phyloP scores from a whole-genome alignment of 2,329 filamentous ascomycete species.

The Aspergillus bombycis region DNA sequence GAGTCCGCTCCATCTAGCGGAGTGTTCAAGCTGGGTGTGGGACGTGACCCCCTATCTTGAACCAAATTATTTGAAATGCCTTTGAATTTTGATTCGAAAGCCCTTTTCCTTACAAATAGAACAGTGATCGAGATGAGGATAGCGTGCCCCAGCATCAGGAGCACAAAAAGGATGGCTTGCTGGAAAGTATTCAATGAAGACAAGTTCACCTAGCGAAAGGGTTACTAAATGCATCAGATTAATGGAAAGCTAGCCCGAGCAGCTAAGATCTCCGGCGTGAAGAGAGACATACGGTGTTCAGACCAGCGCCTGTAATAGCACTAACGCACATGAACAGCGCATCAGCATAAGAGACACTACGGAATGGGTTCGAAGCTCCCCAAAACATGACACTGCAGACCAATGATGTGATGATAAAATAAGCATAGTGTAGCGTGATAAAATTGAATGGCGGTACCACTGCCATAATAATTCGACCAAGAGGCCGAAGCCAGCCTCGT shows the following conservation, averaged over 20 bases:
- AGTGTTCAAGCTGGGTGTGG: neutral
- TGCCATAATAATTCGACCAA: slow-evolving; percentile 28
- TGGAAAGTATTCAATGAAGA: slow-evolving; percentile 68
- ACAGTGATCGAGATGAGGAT: slow-evolving; percentile 70
- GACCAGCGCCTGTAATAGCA: slow-evolving; percentile 68
- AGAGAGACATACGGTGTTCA: slow-evolving; percentile 61
- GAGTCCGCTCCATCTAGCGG: neutral
- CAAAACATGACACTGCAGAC: slow-evolving; percentile 64
- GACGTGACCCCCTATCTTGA: slow-evolving; percentile 12
- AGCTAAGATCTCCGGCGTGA: neutral
- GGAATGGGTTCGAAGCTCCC: slow-evolving; percentile 53
- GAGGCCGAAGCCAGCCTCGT: slow-evolving; percentile 22
- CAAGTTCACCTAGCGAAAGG: slow-evolving; percentile 45
- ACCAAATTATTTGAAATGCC: slow-evolving; percentile 49
- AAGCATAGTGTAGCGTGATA: slow-evolving; percentile 68
- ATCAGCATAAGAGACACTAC: slow-evolving; percentile 63
- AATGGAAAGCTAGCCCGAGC: neutral
- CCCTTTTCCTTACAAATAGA: slow-evolving; percentile 61
- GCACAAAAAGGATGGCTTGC: slow-evolving; percentile 65
- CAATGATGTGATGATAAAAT: slow-evolving; percentile 63
- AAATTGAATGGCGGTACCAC: slow-evolving; percentile 56
- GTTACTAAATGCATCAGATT: slow-evolving; percentile 4
- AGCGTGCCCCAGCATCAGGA: slow-evolving; percentile 68
- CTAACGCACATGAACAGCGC: slow-evolving; percentile 68
- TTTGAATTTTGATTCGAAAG: slow-evolving; percentile 65